Evolutionary conservation across 2,329 filamentous ascomycete species (phyloP).

Genomic region (Gliomastix tumulicola): DNA sequence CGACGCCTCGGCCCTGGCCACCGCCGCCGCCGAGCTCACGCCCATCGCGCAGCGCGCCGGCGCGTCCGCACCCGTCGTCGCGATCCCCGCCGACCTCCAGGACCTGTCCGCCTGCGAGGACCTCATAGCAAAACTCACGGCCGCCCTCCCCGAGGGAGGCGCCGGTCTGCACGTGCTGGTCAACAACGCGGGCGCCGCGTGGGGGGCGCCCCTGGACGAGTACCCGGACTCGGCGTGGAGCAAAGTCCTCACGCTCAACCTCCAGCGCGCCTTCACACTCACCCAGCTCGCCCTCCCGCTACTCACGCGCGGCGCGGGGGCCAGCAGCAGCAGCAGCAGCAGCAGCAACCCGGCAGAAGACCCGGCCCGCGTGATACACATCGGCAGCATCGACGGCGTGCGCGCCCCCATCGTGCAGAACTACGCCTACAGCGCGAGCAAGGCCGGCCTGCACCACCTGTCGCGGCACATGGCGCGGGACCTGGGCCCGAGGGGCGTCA

Average conservation of each 20-base stretch:
- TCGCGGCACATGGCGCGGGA: constrained; percentile 51
- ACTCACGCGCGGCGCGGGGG: constrained; percentile 38
- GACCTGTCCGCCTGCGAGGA: constrained; percentile 46
- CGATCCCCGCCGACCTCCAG: constrained; percentile 60
- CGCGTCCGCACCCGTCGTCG: constrained; percentile 26
- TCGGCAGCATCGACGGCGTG: constrained; percentile 57
- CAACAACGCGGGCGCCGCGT: constrained; percentile 60
- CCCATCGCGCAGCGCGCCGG: constrained; percentile 35
- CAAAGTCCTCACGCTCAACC: constrained; percentile 55
- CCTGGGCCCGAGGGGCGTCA: constrained; percentile 52
- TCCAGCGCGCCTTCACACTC: constrained; percentile 62
- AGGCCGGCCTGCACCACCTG: constrained; percentile 60
- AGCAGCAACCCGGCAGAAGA: constrained; percentile 25
- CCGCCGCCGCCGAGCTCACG: constrained; percentile 50
- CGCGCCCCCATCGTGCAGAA: constrained; percentile 52
- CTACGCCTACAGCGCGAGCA: constrained; percentile 53
- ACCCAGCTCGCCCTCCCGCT: constrained; percentile 55
- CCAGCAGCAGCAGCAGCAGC: no score
- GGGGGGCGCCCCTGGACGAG: constrained; percentile 52
- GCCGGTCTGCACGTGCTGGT: constrained; percentile 55
- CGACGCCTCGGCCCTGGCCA: constrained; percentile 49
- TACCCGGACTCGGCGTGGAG: constrained; percentile 54
- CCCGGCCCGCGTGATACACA: constrained; percentile 56
- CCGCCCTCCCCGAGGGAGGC: constrained; percentile 28
- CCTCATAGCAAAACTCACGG: constrained; percentile 43